Percentiles rank a stretch among this genome's conserved stretches.
These are phyloP conservation scores for Furculomyces boomerangus DNA, from an alignment of 371 early-diverging fungal genomes.

Conservation along the genomic window DNA sequence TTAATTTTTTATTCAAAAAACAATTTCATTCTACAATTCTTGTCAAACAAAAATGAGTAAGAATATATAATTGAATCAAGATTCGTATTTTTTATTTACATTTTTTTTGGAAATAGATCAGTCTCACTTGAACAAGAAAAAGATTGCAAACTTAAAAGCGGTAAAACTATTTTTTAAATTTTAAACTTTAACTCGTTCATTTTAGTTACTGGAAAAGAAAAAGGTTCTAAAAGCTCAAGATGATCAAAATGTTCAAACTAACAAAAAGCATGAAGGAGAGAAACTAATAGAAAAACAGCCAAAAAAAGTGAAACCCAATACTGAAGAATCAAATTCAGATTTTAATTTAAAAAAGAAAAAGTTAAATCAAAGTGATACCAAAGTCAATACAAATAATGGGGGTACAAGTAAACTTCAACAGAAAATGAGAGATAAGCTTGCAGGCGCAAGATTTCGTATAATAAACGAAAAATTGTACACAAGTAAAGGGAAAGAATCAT, in stretches of 20 bases:
- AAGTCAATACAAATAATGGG: neutral
- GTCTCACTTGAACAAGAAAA: no score
- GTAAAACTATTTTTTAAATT: no score
- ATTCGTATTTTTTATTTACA: no score
- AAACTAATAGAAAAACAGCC: neutral
- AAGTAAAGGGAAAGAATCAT: slow-evolving; percentile 51
- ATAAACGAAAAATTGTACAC: slow-evolving; percentile 93
- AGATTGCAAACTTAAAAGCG: no score
- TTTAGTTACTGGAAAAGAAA: neutral
- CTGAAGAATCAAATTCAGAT: neutral
- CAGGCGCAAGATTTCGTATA: slow-evolving; percentile 82
- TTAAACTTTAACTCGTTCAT: no score
- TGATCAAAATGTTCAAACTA: no score
- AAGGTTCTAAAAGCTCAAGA: no score
- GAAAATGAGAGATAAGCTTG: slow-evolving; percentile 61
- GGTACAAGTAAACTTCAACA: slow-evolving; percentile 12
- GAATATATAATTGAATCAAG: no score
- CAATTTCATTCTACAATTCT: no score
- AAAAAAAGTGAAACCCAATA: neutral
- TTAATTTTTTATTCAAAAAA: no score
- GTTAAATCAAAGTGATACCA: neutral
- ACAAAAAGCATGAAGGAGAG: neutral
- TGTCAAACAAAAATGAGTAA: no score
- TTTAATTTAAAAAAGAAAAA: neutral
- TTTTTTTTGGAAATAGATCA: no score